Evolutionary conservation across 225 moss, liverwort and hornwort species (phyloP).

Genomic region (Physcomitrellopsis africana): DNA sequence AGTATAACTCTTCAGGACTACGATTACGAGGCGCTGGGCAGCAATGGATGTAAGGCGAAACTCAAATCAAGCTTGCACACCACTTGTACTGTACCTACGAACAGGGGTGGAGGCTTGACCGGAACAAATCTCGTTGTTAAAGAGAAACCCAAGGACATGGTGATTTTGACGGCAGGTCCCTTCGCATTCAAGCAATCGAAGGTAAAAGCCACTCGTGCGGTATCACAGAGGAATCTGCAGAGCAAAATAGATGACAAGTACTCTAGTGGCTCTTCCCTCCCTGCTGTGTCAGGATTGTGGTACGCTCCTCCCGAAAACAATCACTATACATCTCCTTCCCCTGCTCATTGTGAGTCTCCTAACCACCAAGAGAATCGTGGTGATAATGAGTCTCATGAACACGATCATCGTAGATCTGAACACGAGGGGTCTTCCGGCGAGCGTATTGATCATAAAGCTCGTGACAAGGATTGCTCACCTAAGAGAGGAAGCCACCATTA

Average conservation of each 20-base stretch:
- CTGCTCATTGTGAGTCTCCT: constrained; percentile 23
- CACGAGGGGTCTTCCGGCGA: neutral
- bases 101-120: constrained; percentile 32
- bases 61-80: constrained; percentile 17
- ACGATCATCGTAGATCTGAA: neutral
- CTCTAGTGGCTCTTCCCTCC: constrained; percentile 2
- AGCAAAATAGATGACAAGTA: constrained; percentile 4
- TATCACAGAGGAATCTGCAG: constrained; percentile 20
- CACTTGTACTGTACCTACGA: constrained; percentile 30
- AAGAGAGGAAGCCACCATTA: constrained; percentile 11
- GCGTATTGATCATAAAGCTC: constrained; percentile 16
- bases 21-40: constrained; percentile 24
- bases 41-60: constrained; percentile 36
- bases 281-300: constrained; percentile 14
- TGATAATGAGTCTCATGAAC: neutral
- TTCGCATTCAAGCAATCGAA: constrained; percentile 31
- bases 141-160: constrained; percentile 20
- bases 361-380: constrained; percentile 20
- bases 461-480: constrained; percentile 23
- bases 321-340: constrained; percentile 18
- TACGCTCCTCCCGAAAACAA: constrained; percentile 19
- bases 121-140: constrained; percentile 31
- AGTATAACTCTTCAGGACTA: constrained; percentile 22
- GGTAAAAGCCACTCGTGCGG: neutral
- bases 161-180: constrained; percentile 32